A percentile compares a stretch with the other conserved stretches of the same genome.
Conservation (phyloP, 345 rosid genomes). For the Jatropha curcas region DNA sequence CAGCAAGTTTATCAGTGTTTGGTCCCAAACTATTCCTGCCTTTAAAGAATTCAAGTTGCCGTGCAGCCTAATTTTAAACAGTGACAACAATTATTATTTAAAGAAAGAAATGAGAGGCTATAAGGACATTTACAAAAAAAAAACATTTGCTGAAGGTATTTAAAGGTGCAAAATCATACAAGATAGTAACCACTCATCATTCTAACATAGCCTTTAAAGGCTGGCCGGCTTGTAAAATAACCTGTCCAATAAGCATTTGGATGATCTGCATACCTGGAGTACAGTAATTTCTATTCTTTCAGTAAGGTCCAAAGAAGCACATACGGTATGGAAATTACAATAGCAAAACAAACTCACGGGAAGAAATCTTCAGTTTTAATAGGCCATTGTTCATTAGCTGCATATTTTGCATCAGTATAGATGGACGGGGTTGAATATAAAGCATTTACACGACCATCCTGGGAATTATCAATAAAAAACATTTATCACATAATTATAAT, state of each 20-base stretch:
- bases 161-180: constrained; percentile 41
- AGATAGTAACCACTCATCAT: constrained; percentile 76
- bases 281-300: constrained; percentile 10
- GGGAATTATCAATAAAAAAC: constrained; percentile 25
- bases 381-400: constrained; percentile 79
- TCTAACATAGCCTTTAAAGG: constrained; percentile 82
- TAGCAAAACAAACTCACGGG: constrained; percentile 60
- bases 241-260: constrained; percentile 98
- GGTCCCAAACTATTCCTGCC: constrained; percentile 66
- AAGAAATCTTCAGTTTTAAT: constrained; percentile 87
- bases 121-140: neutral
- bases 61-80: constrained; percentile 58
- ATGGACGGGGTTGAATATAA: constrained; percentile 87
- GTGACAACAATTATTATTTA: constrained; percentile 1
- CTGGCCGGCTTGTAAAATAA: constrained; percentile 90
- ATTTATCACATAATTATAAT: neutral
- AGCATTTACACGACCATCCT: constrained; percentile 97
- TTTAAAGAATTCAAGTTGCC: constrained; percentile 80
- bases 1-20: constrained; percentile 65
- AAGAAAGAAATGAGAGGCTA: neutral
- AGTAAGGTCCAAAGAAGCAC: neutral
- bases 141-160: constrained; percentile 6
- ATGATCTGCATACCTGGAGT: constrained; percentile 80
- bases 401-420: constrained; percentile 83
- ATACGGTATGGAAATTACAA: constrained; percentile 2